These are phyloP conservation scores for Marasmius fiardii DNA, from an alignment of 1,284 basidiomycete genomes.

Conservation along the genomic window DNA sequence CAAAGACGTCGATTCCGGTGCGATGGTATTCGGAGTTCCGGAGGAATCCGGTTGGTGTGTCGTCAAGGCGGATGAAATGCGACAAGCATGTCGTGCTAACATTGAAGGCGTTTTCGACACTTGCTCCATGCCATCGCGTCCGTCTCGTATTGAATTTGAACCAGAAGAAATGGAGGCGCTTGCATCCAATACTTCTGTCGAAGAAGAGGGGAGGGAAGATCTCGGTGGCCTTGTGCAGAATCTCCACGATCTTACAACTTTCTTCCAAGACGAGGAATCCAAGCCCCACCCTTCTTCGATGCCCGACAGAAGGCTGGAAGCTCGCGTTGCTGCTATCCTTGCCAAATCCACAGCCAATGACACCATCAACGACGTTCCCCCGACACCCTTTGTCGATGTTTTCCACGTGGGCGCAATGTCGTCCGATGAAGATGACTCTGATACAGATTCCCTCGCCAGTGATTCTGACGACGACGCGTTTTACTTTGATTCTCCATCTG, in stretches of 20 bases:
- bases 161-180: constrained; percentile 45
- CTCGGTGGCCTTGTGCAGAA: constrained; percentile 86
- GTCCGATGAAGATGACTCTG: constrained; percentile 45
- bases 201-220: constrained; percentile 69
- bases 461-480: constrained; percentile 70
- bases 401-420: constrained; percentile 55
- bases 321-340: constrained; percentile 74
- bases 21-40: constrained; percentile 79
- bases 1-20: constrained; percentile 47
- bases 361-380: constrained; percentile 49
- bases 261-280: constrained; percentile 65
- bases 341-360: constrained; percentile 65
- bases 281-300: constrained; percentile 19
- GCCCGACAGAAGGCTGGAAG: constrained; percentile 64
- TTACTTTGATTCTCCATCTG: constrained; percentile 56
- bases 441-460: constrained; percentile 43
- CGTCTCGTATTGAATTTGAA: constrained; percentile 70
- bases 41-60: constrained; percentile 86
- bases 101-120: constrained; percentile 84
- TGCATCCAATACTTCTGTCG: constrained; percentile 37
- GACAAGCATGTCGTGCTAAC: constrained; percentile 69
- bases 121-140: constrained; percentile 69
- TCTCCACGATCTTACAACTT: constrained; percentile 81
- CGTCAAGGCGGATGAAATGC: constrained; percentile 59
- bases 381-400: constrained; percentile 75